Evolutionary conservation across 1,139 yeast species (phyloP), one percentile per base, ranked within the genome.

Genomic region (Debaryomyces udenii): DNA sequence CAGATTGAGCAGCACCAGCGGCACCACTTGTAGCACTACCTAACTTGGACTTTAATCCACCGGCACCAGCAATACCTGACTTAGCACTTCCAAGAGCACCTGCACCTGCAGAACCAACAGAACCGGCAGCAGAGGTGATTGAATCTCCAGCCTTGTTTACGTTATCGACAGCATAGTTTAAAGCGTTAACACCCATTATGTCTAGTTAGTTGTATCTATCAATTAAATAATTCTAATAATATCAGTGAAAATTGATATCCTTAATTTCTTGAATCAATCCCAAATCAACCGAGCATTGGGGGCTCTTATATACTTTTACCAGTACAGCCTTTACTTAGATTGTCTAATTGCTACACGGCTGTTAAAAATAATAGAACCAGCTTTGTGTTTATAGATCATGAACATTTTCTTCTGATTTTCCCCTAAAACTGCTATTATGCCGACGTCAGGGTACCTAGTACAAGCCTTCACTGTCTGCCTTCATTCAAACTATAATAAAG

Each of bases 161-260:
- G 38, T 49, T 56, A 38, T 40, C 47, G 35, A 47, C 51, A 18
- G 45, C 56, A 18, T 44, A 58, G 16, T 54, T 47, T 29, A 56
- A 50, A 38, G 62, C 64, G 54, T 60, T 60, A 17, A 51, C 39
- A 43, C 55, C 55, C 43, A 38, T 49, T 33, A 15, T 33, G 27
- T 20, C 35, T 32, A 34, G 22, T 38, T 34, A 31, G 6, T 40
- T 30, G 20, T 23, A 29, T 32, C 27, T 20, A 29, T 27, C 26
- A 34, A 11, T 27, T 26, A 31, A 37, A n/a, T 23, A 27, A 14
- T 27, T 27, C 15, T 16, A 14, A 17, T 34, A 34, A 26, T 34
- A 34, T 34, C 31, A 22, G 28, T 31, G 16, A 16, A 6, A 24
- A 5, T 10, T 27, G 38, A 29, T 20, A 35, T 35, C 10, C 16